Base-by-base conservation (phyloP, 495 filamentous ascomycete species). In the Trypethelium eluteriae region DNA sequence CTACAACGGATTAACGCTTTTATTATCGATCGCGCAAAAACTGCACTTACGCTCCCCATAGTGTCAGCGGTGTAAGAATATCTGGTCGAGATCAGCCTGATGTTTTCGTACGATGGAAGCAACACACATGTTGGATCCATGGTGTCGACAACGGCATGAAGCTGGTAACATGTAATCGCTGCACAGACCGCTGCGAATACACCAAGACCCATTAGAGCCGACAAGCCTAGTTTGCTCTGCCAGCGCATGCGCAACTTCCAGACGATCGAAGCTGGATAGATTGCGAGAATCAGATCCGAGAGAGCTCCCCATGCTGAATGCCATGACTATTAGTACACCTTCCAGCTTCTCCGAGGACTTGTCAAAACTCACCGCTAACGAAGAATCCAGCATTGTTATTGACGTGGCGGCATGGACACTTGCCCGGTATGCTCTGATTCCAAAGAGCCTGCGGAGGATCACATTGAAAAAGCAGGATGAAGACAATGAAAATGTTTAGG, bases 261-360 rank as follows among this genome's bases (percentile, higher is more conserved):
- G 59, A 67, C 62, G 14, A 67, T 38, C 25, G 49, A 39, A 14
- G 62, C 41, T 7, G 65, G 65, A 36, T 67, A 67, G 34, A 67
- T 67, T n/a, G 65, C 65, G 3, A 67, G 59, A 36, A 61, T 38
- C 10, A n/a, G 5, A 62, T 67, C 65, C 5, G 32, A 57, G 18
- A 61, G 56, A 38, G 65, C 47, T 61, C 14, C 41, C 41, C 41
- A 46, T 5, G 41, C 41, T n/a, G n/a, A n/a, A n/a, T n/a, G n/a
- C n/a, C n/a, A n/a, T n/a, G n/a, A n/a, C n/a, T n/a, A n/a, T n/a
- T n/a, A n/a, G n/a, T n/a, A n/a, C n/a, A n/a, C n/a, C n/a, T n/a
- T n/a, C n/a, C n/a, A n/a, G n/a, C n/a, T n/a, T n/a, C n/a, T n/a
- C n/a, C n/a, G n/a, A n/a, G n/a, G n/a, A n/a, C n/a, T n/a, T n/a